Evolutionary conservation across 2,329 filamentous ascomycete genomes (phyloP).

Genomic region (Lasiodiplodia theobromae): DNA sequence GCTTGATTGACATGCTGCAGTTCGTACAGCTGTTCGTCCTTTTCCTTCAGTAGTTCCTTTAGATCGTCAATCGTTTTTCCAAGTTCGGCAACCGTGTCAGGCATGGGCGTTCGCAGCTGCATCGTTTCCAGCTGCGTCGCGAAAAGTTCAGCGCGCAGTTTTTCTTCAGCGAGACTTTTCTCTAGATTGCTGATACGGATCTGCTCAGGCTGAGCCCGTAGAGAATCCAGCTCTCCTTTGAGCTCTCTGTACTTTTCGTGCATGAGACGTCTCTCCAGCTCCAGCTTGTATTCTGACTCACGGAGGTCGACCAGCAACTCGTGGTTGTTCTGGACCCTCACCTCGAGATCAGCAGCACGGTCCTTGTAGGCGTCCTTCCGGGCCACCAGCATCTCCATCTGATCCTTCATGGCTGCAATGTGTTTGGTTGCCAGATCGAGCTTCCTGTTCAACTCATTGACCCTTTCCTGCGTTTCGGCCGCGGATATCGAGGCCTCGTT

Average conservation of each 20-base stretch:
- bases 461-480: constrained; percentile 28
- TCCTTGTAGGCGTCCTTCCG: constrained; percentile 29
- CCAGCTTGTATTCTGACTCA: constrained; percentile 26
- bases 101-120: not conserved
- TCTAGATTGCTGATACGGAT: constrained; percentile 38
- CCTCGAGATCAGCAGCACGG: constrained; percentile 25
- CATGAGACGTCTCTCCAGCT: constrained; percentile 16
- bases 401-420: constrained; percentile 30
- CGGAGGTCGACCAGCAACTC: constrained; percentile 25
- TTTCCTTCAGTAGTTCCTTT: constrained; percentile 4
- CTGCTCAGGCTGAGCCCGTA: constrained; percentile 34
- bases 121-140: constrained; percentile 5
- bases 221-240: constrained; percentile 13
- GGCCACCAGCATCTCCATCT: constrained; percentile 20
- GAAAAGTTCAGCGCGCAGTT: constrained; percentile 1
- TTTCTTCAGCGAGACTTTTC: constrained; percentile 28
- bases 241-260: constrained; percentile 16
- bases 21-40: constrained; percentile 30
- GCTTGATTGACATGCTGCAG: constrained; percentile 37
- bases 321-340: constrained; percentile 18
- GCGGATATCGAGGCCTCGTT: not conserved
- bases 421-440: constrained; percentile 40
- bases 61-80: constrained; percentile 40
- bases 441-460: constrained; percentile 34
- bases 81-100: constrained; percentile 40